phyloP scores from a whole-genome alignment of 1,284 basidiomycete species.

The Pascua guehoae region DNA sequence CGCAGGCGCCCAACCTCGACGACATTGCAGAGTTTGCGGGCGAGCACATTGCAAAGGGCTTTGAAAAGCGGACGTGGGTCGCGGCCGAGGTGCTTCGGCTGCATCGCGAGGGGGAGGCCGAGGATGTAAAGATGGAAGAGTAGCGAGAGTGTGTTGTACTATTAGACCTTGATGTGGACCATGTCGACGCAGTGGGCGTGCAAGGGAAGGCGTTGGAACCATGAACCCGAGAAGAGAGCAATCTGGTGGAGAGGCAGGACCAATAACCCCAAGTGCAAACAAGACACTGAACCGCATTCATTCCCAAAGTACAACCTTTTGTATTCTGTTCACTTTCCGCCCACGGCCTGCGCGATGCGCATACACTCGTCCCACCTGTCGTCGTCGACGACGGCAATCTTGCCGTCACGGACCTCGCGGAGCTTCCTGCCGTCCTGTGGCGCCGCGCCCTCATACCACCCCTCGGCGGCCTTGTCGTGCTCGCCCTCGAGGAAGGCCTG shows the following conservation, averaged over 20 bases:
- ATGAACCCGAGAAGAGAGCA: no score
- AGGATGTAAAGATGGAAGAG: neutral
- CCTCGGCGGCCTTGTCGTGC: conserved; percentile 11
- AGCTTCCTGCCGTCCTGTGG: conserved; percentile 5
- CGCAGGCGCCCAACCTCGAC: conserved; percentile 14
- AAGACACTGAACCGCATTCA: no score
- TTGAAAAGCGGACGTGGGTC: conserved; percentile 38
- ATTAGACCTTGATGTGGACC: no score
- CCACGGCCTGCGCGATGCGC: conserved; percentile 9
- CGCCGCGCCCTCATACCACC: conserved; percentile 16
- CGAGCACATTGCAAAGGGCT: conserved; percentile 21
- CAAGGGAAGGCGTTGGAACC: no score
- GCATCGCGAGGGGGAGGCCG: conserved; percentile 2
- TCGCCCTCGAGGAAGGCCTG: conserved; percentile 16
- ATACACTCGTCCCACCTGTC: conserved; percentile 24
- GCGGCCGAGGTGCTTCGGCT: conserved; percentile 28
- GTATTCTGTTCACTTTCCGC: neutral
- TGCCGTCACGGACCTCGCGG: conserved; percentile 14
- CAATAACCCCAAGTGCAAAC: no score
- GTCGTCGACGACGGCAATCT: conserved; percentile 21
- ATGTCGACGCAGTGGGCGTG: no score
- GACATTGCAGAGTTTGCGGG: conserved; percentile 29
- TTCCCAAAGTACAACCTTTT: no score
- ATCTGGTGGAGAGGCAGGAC: no score
- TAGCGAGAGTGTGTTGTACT: neutral